Base-by-base conservation (phyloP, 192 early-diverging fungal genomes). In the Coemansia sp. region DNA sequence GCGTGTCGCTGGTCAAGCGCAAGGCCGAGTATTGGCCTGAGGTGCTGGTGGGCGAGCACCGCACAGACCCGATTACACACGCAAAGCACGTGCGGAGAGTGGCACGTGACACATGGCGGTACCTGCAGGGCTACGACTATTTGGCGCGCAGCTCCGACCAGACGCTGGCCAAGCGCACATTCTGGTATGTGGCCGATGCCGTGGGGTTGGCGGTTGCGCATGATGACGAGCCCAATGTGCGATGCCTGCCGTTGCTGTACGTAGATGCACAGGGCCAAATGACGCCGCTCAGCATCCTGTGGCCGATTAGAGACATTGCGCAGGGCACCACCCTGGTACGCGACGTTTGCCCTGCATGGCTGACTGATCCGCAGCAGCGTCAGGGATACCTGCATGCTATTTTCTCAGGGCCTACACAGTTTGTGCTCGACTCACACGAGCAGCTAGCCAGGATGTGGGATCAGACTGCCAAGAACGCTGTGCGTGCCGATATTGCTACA, bases 181-280 rank as follows among this genome's bases (percentile, higher is more conserved):
- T 63, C 62, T 80, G 78, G 79, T 82, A 76, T 43, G 59, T 82
- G 27, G 70, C 76, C 65, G 86, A 88, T 60, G 82, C 86, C 58
- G 88, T 90, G 21, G 88, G 88, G 52, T 84, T 86, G 12, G 82
- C 88, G 1, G 73, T 90, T 29, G 68, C 66, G 5, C 88, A 90
- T 60, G 84, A 85, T 23, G 78, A 80, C 35, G 62, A 66, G 6
- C 88, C 87, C 32, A 89, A 89, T 64, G 76, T 85, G 39, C 63
- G 77, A 43, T 87, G 86, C 60, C 60, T 85, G 0, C 88, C 88
- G 38, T 85, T 90, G 58, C 84, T 90, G 58, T 89, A 85, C 53
- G 70, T 84, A 4, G 68, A 76, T 12, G 72, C 75, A 17, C 74
- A 72, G 17, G 81, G 78, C 5, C 78, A 68, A 23, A 85, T 85